These are phyloP conservation scores for Fibroporia radiculosa DNA, from an alignment of 768 basidiomycete species.

Conservation along the genomic window DNA sequence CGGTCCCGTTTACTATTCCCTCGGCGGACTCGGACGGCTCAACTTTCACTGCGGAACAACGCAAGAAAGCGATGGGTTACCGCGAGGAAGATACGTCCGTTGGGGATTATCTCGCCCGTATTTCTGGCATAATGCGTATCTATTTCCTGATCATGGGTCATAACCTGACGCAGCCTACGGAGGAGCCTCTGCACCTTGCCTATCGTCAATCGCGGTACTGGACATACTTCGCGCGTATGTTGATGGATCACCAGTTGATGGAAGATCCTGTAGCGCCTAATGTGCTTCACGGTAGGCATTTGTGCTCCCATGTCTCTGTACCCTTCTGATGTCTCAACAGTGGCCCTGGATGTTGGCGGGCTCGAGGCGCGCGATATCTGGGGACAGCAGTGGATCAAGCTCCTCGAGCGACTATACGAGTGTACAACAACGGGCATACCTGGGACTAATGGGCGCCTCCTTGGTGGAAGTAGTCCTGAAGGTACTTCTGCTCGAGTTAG, in stretches of 20 bases:
- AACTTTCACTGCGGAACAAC: slow-evolving; percentile 35
- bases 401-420: slow-evolving; percentile 58
- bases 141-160: too few relatives aligned
- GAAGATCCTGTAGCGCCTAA: slow-evolving; percentile 55
- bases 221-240: slow-evolving; percentile 63
- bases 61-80: slow-evolving; percentile 50
- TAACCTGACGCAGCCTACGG: slow-evolving; percentile 38
- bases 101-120: slow-evolving; percentile 56
- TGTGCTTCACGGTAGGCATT: slow-evolving; percentile 53
- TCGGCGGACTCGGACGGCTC: slow-evolving; percentile 40
- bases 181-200: slow-evolving; percentile 38
- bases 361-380: slow-evolving; percentile 50
- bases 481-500: slow-evolving; percentile 58
- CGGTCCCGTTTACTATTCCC: slow-evolving; percentile 60
- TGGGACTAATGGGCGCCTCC: slow-evolving; percentile 29
- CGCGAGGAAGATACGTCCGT: slow-evolving; percentile 50
- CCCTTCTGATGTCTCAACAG: slow-evolving; percentile 29
- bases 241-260: slow-evolving; percentile 43
- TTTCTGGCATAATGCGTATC: slow-evolving; percentile 77
- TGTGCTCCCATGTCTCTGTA: slow-evolving; percentile 3
- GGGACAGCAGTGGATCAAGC: slow-evolving; percentile 76
- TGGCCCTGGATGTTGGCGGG: slow-evolving; percentile 67
- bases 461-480: slow-evolving; percentile 56
- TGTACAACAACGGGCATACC: slow-evolving; percentile 51
- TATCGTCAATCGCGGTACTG: slow-evolving; percentile 63